Evolutionary conservation across 768 basidiomycete species (phyloP), one percentile per base, ranked within the genome.

Genomic region (Daedaleopsis sinensis): DNA sequence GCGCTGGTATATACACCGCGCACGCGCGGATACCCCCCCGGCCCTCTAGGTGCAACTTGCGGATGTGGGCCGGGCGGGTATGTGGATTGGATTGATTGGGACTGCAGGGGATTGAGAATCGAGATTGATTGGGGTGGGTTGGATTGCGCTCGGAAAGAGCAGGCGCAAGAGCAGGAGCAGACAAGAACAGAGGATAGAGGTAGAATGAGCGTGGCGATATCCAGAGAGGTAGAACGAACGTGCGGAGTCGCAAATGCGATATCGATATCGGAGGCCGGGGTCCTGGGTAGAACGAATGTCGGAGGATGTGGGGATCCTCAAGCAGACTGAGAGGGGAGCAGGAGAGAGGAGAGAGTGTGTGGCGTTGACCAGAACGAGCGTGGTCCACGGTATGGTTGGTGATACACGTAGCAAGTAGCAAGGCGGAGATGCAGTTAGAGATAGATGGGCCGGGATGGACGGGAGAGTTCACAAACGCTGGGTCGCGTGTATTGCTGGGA

Each of bases 1-100:
- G 43, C 32, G 55, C 62, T 57, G 62, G 62, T 56, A 59, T 59
- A 56, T 64, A 64, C 62, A 64, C 58, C 62, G 58, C 62, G 18
- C 53, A 27, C 13, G 54, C 9, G 49, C 53, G 50, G 51, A 23
- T 35, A 42, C 19, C 23, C 47, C 23, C 23, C 35, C 35, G 21
- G 47, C 21, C 47, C 21, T 24, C 19, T 21, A 10, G 21, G n/a
- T n/a, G n/a, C n/a, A n/a, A n/a, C n/a, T 24, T 6, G 21, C 23
- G 47, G 21, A 42, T 12, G 39, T 42, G 39, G 39, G 10, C 39
- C 39, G 27, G 27, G 35, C 9, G 39, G 52, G 49, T 24, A 38
- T 21, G 59, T 53, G 16, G 46, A 51, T n/a, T 37, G 32, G 39
- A n/a, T n/a, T n/a, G n/a, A n/a, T n/a, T n/a, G n/a, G n/a, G n/a